Evolutionary conservation across 331 rosid genomes (phyloP), one percentile per base, ranked within the genome.

Genomic region (Cucumis variabilis): DNA sequence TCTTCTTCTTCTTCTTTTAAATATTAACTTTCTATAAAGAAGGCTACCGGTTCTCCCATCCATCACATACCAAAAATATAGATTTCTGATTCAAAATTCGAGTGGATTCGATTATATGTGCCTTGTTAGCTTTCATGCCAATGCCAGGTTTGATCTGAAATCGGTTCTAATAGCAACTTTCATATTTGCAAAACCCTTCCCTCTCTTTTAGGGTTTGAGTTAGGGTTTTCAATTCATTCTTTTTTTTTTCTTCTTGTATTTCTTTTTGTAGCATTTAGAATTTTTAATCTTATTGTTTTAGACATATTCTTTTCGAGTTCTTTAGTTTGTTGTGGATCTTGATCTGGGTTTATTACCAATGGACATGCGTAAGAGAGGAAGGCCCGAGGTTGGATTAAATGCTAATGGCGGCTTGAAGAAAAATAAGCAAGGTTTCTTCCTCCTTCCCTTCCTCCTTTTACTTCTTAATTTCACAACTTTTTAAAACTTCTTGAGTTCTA

Each of bases 331-430:
- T 83, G 82, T 70, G 90, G 94, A 94, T 92, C 98, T 89, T 69
- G 95, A 91, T 92, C 92, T 88, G 75, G 28, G 66, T 17, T 81
- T 13, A n/a, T 7, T 67, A 82, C 68, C 83, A 81, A 96, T 96
- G 99, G 98, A 95, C 92, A 70, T 19, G 73, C 98, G 98, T 83
- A 96, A 96, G 90, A 94, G 99, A 91, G 98, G 96, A 12, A 93
- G 98, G 92, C 83, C 86, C 9, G 96, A 93, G 62, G 87, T 74
- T 84, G 93, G 93, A 41, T 88, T 89, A 82, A 93, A 89, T 60
- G 28, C 87, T 9, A 96, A 96, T 89, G 98, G 98, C 48, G 98
- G 93, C 87, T 25, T 90, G 87, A 96, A 96, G 92, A 96, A 91
- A 91, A 89, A 90, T 75, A 96, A 92, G 93, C 96, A 89, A 91